A percentile compares a stretch with the other conserved stretches of the same genome.
Conservation (phyloP, 345 rosid genomes). For the Conringia planisiliqua region DNA sequence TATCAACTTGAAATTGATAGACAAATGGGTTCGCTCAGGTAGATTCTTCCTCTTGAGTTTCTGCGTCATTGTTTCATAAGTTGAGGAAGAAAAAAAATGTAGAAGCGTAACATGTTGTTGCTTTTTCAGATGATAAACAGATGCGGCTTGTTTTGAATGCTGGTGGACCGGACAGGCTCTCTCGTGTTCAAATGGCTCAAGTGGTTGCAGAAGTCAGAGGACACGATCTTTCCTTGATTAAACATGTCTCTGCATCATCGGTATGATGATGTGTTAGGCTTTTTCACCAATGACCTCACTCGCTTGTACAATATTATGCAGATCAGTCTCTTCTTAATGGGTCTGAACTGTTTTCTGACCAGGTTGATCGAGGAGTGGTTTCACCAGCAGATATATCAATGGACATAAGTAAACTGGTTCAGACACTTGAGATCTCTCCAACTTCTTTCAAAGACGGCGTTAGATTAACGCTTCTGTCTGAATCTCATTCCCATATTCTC, state of each 20-base stretch:
- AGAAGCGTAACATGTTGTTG: conserved; percentile 22
- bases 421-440: conserved; percentile 46
- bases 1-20: conserved; percentile 40
- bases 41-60: background rate
- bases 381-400: conserved; percentile 92
- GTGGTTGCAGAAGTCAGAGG: conserved; percentile 66
- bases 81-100: background rate
- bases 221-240: conserved; percentile 53
- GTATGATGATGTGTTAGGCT: conserved; percentile 37
- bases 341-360: conserved; percentile 13
- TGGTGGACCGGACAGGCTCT: conserved; percentile 82
- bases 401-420: conserved; percentile 69
- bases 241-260: conserved; percentile 66
- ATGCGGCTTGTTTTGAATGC: conserved; percentile 70
- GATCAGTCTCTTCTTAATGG: background rate
- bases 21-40: conserved; percentile 66
- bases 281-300: background rate
- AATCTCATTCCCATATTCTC: conserved; percentile 20
- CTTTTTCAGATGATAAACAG: conserved; percentile 48
- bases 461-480: conserved; percentile 52
- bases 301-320: background rate
- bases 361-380: conserved; percentile 70
- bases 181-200: conserved; percentile 92
- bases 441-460: conserved; percentile 64
- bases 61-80: background rate